These are phyloP conservation scores for Umbelopsis ramanniana DNA, from an alignment of 192 early-diverging fungal species.

Conservation along the genomic window DNA sequence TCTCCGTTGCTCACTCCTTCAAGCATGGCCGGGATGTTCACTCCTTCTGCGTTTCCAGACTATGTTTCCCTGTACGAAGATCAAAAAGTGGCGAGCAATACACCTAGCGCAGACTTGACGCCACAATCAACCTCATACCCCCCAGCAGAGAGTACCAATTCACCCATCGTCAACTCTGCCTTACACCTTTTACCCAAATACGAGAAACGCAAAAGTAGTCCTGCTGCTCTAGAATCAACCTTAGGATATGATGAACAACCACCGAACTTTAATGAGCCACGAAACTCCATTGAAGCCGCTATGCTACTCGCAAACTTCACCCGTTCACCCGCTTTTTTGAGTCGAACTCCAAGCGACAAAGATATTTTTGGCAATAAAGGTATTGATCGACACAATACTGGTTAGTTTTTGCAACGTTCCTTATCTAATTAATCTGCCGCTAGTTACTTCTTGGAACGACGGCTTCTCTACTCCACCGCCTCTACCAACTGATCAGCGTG, in stretches of 20 bases:
- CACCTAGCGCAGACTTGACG: not conserved
- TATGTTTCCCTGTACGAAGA: slow-evolving; percentile 10
- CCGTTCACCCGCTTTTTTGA: slow-evolving; percentile 22
- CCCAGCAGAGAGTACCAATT: not conserved
- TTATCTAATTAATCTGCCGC: not conserved
- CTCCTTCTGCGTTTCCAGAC: slow-evolving; percentile 7
- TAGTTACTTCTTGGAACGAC: slow-evolving; percentile 4
- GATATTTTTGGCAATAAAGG: slow-evolving; percentile 18
- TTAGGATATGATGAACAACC: slow-evolving; percentile 6
- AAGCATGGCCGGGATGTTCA: slow-evolving; percentile 19
- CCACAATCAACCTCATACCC: slow-evolving; percentile 13
- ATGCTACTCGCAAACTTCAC: slow-evolving; percentile 43
- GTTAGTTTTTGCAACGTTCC: not conserved
- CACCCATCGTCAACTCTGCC: slow-evolving; percentile 22
- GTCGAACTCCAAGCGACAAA: slow-evolving; percentile 19
- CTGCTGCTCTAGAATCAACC: slow-evolving; percentile 28
- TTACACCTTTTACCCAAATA: slow-evolving; percentile 28
- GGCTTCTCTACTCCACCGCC: slow-evolving; percentile 10
- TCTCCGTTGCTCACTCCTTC: slow-evolving; percentile 8
- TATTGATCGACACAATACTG: not conserved
- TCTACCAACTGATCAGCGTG: not conserved
- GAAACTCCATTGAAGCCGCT: slow-evolving; percentile 46
- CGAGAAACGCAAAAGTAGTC: slow-evolving; percentile 45
- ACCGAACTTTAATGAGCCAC: slow-evolving; percentile 21
- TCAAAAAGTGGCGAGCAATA: not conserved